phyloP scores from a whole-genome alignment of 345 rosid species.

The Eucalyptus pumila region DNA sequence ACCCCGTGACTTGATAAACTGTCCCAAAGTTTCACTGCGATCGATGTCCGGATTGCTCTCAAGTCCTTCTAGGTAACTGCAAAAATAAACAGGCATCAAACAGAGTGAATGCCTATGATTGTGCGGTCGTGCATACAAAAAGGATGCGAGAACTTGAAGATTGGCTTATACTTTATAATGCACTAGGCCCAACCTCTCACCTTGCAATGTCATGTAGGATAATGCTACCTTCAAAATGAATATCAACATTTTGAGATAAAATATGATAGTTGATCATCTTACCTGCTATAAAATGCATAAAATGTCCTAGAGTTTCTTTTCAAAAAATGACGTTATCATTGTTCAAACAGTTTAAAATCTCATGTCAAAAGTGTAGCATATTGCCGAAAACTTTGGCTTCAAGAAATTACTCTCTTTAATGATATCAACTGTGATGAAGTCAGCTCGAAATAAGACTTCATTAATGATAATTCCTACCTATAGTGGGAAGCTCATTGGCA shows the following conservation, averaged over 20 bases:
- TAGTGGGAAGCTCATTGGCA: neutral
- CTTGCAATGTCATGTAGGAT: neutral
- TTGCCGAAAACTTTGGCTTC: neutral
- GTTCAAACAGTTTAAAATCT: neutral
- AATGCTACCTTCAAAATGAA: too few relatives aligned
- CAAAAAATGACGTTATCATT: neutral
- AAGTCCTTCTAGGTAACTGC: conserved; percentile 51
- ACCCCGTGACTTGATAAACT: conserved; percentile 45
- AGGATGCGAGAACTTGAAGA: neutral
- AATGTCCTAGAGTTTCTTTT: neutral
- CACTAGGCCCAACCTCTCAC: neutral
- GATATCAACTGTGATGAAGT: neutral
- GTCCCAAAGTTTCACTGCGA: conserved; percentile 58
- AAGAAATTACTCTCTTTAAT: neutral
- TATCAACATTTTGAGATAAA: too few relatives aligned
- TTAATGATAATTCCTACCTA: neutral
- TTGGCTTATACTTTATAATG: neutral
- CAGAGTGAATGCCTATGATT: neutral
- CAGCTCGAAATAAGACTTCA: neutral
- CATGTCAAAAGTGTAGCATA: neutral
- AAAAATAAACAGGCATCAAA: neutral
- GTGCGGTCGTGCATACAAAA: neutral
- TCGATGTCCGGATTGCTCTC: conserved; percentile 51
- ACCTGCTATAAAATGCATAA: neutral
- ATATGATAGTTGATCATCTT: neutral